Base-by-base conservation (phyloP, 257 asterid genomes). In the Fraxinus quadrangulata region DNA sequence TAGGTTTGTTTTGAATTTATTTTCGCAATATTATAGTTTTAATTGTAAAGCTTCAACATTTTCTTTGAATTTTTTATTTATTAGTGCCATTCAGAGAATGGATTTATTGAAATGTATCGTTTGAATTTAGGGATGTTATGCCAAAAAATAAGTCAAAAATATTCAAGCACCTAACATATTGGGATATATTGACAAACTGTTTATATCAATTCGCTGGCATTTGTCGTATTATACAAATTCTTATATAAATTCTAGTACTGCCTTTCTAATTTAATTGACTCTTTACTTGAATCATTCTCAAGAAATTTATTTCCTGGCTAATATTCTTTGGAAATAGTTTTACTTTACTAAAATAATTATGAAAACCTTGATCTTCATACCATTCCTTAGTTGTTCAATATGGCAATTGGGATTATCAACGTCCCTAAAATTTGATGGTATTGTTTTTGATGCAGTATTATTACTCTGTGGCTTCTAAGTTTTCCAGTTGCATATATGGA, bases 401-500 rank as follows among this genome's bases (percentile, higher is more conserved):
- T 73, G 68, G 30, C 37, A 26, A 30, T 77, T 56, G 67, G 61
- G 59, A 61, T 26, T 66, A 45, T 36, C 42, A 34, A 56, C 7
- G 26, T 56, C 33, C 71, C n/a, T 11, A 23, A 72, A 37, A 17
- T 74, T 61, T 10, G 66, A 34, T 5, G 11, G 37, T 65, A 10
- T 34, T 24, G 23, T 7, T 69, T 47, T 70, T 70, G 33, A 70
- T 28, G 49, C 21, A 19, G 66, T 21, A 33, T 4, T 70, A 51
- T 59, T 49, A 71, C 40, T 54, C 31, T 71, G 75, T 51, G 63
- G 81, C 59, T 54, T 70, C 75, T 81, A 39, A 79, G 26, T 31
- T 66, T 74, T 74, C 26, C 5, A 5, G 42, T 79, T 81, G 69
- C 33, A 28, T 80, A 45, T 77, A 67, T 72, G 70, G 66, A 78